Base-by-base conservation (phyloP, 2,329 filamentous ascomycete species). In the Colletotrichum ledebouriae region DNA sequence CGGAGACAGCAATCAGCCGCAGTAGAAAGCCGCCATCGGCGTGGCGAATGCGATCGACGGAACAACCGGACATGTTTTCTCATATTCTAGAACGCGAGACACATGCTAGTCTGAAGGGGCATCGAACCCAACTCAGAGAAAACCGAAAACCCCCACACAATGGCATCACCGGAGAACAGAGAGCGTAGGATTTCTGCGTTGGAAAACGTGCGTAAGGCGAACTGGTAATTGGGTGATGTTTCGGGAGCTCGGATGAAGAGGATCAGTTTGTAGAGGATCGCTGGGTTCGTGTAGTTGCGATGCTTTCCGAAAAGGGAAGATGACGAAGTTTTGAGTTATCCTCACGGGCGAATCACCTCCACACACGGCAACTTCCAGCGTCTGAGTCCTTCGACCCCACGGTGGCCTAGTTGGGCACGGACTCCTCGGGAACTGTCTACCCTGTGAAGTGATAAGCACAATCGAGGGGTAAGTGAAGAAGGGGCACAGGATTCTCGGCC, bases 401-500 rank as follows among this genome's bases (percentile, higher is more conserved):
- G 2, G 15, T 33, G 33, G 25, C 49, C 33, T 17, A 53, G 15
- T 17, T 37, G n/a, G 49, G 49, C 49, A 17, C 29, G 10, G 29
- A 17, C 15, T 25, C 13, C 29, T 52, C 49, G 49, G 49, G 49
- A n/a, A 52, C 10, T 37, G 12, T 53, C 5, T 12, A n/a, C 37
- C 15, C 13, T 39, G 37, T 9, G 37, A 13, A 15, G 37, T 39
- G 37, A 39, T 4, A 47, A 47, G 44, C 10, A 11, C 2, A 6
- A 22, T 56, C 53, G 7, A 2, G 39, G 55, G 22, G 25, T 33
- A 29, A 46, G 6, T 15, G 13, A 10, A 47, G 29, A 39, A 25
- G 6, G 62, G 20, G 15, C 29, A 42, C 29, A 33, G 17, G 13
- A 25, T 42, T 57, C 63, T 64, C 64, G 59, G 64, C 59, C 59